Conservation (phyloP, 2,329 filamentous ascomycete species). For the Pseudogymnoascus sp. region DNA sequence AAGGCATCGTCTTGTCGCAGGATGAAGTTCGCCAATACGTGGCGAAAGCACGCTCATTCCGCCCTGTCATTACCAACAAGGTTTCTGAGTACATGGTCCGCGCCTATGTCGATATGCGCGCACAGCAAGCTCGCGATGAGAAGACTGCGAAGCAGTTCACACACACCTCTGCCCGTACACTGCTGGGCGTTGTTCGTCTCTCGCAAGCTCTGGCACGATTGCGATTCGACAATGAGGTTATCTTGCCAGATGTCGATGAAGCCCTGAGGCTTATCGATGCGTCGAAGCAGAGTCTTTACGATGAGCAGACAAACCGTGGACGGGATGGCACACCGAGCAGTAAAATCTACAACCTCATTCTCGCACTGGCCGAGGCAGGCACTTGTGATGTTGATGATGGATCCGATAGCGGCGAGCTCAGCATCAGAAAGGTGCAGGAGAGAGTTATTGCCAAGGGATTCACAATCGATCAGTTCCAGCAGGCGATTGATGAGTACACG, state of each 20-base stretch:
- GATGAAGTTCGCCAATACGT: slow-evolving; percentile 95
- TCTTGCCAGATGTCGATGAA: slow-evolving; percentile 91
- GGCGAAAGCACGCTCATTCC: slow-evolving; percentile 81
- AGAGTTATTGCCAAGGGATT: slow-evolving; percentile 93
- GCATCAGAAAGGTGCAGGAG: slow-evolving; percentile 80
- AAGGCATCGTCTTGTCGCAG: slow-evolving; percentile 73
- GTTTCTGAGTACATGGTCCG: slow-evolving; percentile 96
- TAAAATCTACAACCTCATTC: slow-evolving; percentile 92
- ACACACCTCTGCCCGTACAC: slow-evolving; percentile 86
- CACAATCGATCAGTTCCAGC: slow-evolving; percentile 84
- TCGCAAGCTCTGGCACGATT: slow-evolving; percentile 89
- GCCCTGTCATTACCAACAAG: slow-evolving; percentile 73
- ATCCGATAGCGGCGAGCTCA: slow-evolving; percentile 65
- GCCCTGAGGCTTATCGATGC: slow-evolving; percentile 85
- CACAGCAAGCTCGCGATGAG: slow-evolving; percentile 86
- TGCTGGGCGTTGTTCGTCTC: slow-evolving; percentile 86
- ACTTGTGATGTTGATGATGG: slow-evolving; percentile 39
- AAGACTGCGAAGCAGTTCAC: slow-evolving; percentile 86
- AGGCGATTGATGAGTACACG: slow-evolving; percentile 83
- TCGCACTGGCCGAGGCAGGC: slow-evolving; percentile 76
- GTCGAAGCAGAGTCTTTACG: slow-evolving; percentile 82
- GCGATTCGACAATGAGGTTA: slow-evolving; percentile 76
- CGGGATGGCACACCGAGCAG: slow-evolving; percentile 73
- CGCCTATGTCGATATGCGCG: slow-evolving; percentile 90
- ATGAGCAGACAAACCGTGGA: slow-evolving; percentile 42